Conservation (phyloP, 768 basidiomycete genomes). For the Postia placenta region DNA sequence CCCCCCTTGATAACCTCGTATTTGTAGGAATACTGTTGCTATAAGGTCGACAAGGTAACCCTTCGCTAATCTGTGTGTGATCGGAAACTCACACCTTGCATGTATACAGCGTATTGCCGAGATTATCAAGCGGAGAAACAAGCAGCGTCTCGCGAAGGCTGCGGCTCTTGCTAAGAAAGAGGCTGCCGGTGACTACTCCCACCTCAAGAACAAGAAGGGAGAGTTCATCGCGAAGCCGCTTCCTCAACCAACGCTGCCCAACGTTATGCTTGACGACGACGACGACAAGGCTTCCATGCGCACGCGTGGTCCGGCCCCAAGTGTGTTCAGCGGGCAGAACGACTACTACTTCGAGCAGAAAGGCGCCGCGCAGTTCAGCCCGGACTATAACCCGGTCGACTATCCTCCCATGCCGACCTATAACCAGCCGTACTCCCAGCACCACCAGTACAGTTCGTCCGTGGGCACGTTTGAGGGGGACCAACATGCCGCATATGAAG, state of each 20-base stretch:
- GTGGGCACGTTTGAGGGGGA: conserved; percentile 52
- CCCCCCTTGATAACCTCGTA: neutral
- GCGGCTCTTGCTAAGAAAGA: conserved; percentile 84
- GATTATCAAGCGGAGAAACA: conserved; percentile 87
- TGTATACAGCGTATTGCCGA: conserved; percentile 82
- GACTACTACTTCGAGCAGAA: conserved; percentile 47
- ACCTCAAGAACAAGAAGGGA: conserved; percentile 91
- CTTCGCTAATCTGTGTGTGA: conserved; percentile 3
- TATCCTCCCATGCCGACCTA: conserved; percentile 76
- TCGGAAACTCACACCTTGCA: too few species aligned
- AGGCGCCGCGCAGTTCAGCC: conserved; percentile 34
- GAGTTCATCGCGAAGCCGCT: conserved; percentile 72
- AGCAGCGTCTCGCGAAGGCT: conserved; percentile 77
- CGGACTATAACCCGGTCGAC: conserved; percentile 30
- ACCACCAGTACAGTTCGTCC: conserved; percentile 55
- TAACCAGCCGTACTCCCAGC: conserved; percentile 51
- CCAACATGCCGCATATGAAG: conserved; percentile 46
- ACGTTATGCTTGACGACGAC: conserved; percentile 82
- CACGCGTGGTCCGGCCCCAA: conserved; percentile 50
- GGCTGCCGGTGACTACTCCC: conserved; percentile 85
- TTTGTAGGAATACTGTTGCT: conserved; percentile 95
- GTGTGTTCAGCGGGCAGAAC: conserved; percentile 41
- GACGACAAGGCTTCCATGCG: conserved; percentile 50
- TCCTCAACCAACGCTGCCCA: conserved; percentile 93
- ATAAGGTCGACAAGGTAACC: conserved; percentile 93